Base-by-base conservation (phyloP, 2,329 filamentous ascomycete genomes). In the Fonsecaea pedrosoi region DNA sequence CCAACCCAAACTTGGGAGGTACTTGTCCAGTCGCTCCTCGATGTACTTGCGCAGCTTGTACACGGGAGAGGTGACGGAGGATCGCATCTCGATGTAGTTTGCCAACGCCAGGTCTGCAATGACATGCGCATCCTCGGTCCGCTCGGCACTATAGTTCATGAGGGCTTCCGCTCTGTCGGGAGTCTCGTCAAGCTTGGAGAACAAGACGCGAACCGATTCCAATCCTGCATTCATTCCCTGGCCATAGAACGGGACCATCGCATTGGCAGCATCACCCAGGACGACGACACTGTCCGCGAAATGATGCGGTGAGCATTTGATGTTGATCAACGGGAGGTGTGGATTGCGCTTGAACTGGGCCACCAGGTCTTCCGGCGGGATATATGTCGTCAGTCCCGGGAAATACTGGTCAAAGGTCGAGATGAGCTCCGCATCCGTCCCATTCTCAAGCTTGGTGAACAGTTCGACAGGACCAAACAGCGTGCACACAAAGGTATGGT, bases 181-280 rank as follows among this genome's bases (percentile, higher is more conserved):
- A 60, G 84, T 84, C 61, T 79, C 79, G 78, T 97, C 94, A 1
- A 98, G 83, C 53, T 90, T 84, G 0, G 89, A 87, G 78, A 97
- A 99, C 0, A 99, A 86, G 4, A 96, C 89, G 7, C 91, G 89
- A 12, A 99, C 93, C 74, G 97, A 94, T 80, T 99, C 95, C 50
- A 99, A 87, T 0, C 95, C 95, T 0, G 95, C 91, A 75, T 99
- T 99, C 89, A 99, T 96, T 42, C 95, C 95, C 78, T 99, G 95
- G 0, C 95, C 95, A 78, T 98, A 99, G 79, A 99, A 99, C 0
- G 95, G 95, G 0, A 99, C 93, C 89, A 99, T 97, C 65, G 96
- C 95, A 77, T 99, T 95, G 0, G 95, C 94, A 7, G 95, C 93
- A 76, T 99, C 95, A 66, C 95, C 95, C 40, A 99, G 77, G 57